Conservation (phyloP, 129 eudicot genomes). For the Smallanthus sonchifolius region DNA sequence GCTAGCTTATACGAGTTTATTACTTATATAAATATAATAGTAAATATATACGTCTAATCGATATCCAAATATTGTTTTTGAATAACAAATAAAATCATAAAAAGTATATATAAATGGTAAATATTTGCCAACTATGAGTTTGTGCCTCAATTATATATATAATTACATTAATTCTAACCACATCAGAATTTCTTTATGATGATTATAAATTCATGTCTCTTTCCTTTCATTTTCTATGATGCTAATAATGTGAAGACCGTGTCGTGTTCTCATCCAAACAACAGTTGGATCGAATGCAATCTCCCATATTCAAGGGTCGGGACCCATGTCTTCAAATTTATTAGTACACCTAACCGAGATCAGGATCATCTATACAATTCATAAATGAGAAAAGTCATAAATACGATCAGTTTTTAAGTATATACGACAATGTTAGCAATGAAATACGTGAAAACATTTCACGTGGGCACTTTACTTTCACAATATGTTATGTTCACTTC, state of each 20-base stretch:
- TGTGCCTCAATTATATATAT: neutral
- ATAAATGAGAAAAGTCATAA: slow-evolving; percentile 1
- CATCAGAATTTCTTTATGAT: neutral
- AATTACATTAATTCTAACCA: neutral
- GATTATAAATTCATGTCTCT: slow-evolving; percentile 5
- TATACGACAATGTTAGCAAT: neutral
- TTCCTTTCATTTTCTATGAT: slow-evolving; percentile 11
- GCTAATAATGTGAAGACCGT: slow-evolving; percentile 16
- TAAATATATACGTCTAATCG: too few species aligned
- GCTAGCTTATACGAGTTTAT: neutral
- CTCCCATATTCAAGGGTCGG: slow-evolving; percentile 18
- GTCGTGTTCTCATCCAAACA: slow-evolving; percentile 18
- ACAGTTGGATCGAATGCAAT: slow-evolving; percentile 28
- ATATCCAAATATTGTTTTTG: neutral
- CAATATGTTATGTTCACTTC: neutral
- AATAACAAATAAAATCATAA: neutral
- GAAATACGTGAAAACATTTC: neutral
- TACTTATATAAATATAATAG: neutral
- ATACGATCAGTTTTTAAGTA: neutral
- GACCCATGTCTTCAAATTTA: slow-evolving; percentile 16
- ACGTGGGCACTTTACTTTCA: neutral
- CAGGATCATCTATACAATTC: neutral
- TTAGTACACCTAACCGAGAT: slow-evolving; percentile 23
- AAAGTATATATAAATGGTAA: neutral
- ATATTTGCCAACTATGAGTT: neutral